Base-by-base conservation (phyloP, 768 basidiomycete genomes). In the Termitomyces sp. region DNA sequence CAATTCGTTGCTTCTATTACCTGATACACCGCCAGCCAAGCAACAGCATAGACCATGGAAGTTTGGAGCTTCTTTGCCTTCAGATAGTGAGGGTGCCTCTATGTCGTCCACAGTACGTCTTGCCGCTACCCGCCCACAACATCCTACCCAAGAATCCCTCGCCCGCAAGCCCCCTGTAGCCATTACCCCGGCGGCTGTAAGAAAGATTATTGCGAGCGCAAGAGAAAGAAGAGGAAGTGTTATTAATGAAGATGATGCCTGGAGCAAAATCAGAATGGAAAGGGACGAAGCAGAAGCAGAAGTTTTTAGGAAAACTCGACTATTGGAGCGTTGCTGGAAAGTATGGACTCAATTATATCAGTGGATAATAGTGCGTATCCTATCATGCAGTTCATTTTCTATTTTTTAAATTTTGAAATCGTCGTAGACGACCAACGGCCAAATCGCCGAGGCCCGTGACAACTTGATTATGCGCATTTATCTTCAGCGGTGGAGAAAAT, bases 201-300 rank as follows among this genome's bases (percentile, higher is more conserved):
- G 71, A 25, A 63, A 63, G 52, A 65, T 60, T 14, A 57, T 75
- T 25, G 65, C 69, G 5, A 60, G 64, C 38, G 69, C 69, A 45
- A 68, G 76, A 47, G 77, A 75, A 59, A 76, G 77, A 27, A 79
- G 72, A 61, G 78, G 75, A 12, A 82, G 75, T 61, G 72, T 77
- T n/a, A 69, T 84, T 19, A 84, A 88, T 63, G 83, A 87, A 65
- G 83, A 87, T 54, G 86, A 89, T 56, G 86, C 86, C 0, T 93
- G 90, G 89, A 84, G 85, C 62, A 89, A 85, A 60, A 84, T 91
- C 34, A 78, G 81, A 65, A 82, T 87, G 77, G 78, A 82, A 45
- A 82, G 82, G 63, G 84, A 90, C 61, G 86, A 92, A 65, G 75
- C 80, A 62, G 80, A 83, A 29, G 92, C 92, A 19, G 89, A 86